Base-by-base conservation (phyloP, 1,284 basidiomycete species). In the Marasmius oreades region DNA sequence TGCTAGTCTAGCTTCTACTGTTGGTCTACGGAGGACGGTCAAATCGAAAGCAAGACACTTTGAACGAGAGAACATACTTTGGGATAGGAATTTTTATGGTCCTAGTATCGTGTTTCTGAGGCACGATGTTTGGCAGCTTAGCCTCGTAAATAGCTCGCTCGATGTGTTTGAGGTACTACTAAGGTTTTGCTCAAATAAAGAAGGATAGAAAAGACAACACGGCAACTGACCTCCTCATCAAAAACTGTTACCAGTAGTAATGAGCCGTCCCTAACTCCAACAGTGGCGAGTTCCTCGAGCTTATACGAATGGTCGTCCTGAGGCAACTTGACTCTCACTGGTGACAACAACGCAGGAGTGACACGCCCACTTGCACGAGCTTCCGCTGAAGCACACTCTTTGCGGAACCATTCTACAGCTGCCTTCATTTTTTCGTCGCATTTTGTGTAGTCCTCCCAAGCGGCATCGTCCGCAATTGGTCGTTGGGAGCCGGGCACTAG, bases 11-110 rank as follows among this genome's bases (percentile, higher is more conserved):
- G 86, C 79, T 51, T 91, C 89, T 2, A 91, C 80, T 0, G 90
- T 92, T 0, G 88, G 87, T 61, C 90, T 92, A 55, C 0, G 37
- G 53, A 18, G 23, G 16, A n/a, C 8, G 24, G 36, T 24, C 42
- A 18, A 34, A 55, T 53, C 55, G 59, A 58, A 33, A 51, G 16
- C 46, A 10, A 31, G 28, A 42, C 14, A 39, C 10, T 56, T 14
- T 48, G 23, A 34, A 26, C 26, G 28, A 55, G 44, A 47, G 23
- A 42, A 23, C 78, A 22, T 61, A 90, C 90, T 85, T 90, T 36
- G 90, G 86, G 66, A 92, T 83, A 0, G 88, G 86, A 60, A 92
- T 81, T 61, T 80, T 87, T 62, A 92, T 78, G 1, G 90, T 92
- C 37, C 85, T 77, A 34, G 66, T 72, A 63, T 92, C 90, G 42